These are phyloP conservation scores for Barnettozyma sp. DNA, from an alignment of 805 yeast species.

Conservation along the genomic window DNA sequence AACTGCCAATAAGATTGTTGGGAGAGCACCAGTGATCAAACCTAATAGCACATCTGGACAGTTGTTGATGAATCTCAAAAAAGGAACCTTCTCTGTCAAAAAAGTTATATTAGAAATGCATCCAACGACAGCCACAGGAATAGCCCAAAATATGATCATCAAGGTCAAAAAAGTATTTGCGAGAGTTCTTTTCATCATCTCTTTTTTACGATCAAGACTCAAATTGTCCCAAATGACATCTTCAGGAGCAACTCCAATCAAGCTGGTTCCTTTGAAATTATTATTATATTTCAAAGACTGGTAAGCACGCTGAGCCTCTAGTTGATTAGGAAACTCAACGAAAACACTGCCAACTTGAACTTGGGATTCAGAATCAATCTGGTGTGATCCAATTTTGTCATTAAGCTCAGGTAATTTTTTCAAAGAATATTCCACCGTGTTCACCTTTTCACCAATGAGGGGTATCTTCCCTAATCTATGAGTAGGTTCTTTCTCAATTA, in stretches of 20 bases:
- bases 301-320: constrained; percentile 82
- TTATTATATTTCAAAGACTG: constrained; percentile 63
- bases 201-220: constrained; percentile 46
- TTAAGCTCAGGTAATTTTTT: constrained; percentile 65
- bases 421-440: constrained; percentile 68
- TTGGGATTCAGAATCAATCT: constrained; percentile 43
- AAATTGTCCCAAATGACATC: constrained; percentile 83
- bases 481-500: constrained; percentile 79
- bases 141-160: constrained; percentile 84
- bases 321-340: constrained; percentile 68
- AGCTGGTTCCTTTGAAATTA: constrained; percentile 32
- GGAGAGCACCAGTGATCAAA: constrained; percentile 79
- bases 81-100: constrained; percentile 63
- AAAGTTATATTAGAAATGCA: constrained; percentile 79
- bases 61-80: constrained; percentile 67
- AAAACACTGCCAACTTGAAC: constrained; percentile 55
- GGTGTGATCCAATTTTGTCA: constrained; percentile 53
- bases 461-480: constrained; percentile 60
- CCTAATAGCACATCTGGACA: constrained; percentile 71
- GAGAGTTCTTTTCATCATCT: constrained; percentile 47
- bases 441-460: constrained; percentile 76
- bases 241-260: constrained; percentile 66
- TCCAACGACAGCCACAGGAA: constrained; percentile 98
- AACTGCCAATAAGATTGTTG: constrained; percentile 71
- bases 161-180: constrained; percentile 60